These are phyloP conservation scores for Leucocoprinus leucothites DNA, from an alignment of 768 basidiomycete species.

Conservation along the genomic window DNA sequence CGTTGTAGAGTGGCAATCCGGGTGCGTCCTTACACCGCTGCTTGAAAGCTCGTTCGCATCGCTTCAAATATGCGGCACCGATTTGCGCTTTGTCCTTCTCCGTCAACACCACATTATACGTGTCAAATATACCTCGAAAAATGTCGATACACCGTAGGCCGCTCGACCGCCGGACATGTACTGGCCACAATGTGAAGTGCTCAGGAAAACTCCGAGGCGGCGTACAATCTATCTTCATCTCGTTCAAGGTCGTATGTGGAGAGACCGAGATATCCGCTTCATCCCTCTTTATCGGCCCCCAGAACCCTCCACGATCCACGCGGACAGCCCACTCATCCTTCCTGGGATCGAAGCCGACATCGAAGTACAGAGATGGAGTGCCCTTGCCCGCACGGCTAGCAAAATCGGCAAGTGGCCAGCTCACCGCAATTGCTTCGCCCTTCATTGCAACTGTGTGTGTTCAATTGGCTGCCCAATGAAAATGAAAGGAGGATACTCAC, in stretches of 20 bases:
- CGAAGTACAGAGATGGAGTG: constrained; percentile 43
- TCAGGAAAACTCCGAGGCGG: constrained; percentile 24
- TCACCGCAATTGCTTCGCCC: constrained; percentile 36
- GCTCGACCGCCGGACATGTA: constrained; percentile 38
- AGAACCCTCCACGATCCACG: constrained; percentile 20
- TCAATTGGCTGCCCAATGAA: background rate
- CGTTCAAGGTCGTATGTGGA: constrained; percentile 36
- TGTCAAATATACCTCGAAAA: constrained; percentile 53
- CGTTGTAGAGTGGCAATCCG: constrained; percentile 37
- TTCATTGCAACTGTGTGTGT: constrained; percentile 32
- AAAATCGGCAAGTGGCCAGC: constrained; percentile 49
- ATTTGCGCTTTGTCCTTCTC: constrained; percentile 32
- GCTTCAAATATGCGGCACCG: constrained; percentile 27
- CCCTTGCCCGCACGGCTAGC: constrained; percentile 24
- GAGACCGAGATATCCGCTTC: constrained; percentile 43
- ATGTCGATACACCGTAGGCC: constrained; percentile 57
- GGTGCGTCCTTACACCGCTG: constrained; percentile 43
- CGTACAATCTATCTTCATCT: constrained; percentile 41
- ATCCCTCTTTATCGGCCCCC: constrained; percentile 27
- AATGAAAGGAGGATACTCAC: constrained; percentile 6
- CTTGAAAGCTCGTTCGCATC: constrained; percentile 40
- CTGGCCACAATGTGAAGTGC: constrained; percentile 33
- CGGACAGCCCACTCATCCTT: constrained; percentile 20
- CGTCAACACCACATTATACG: constrained; percentile 43
- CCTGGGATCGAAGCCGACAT: constrained; percentile 43